Percentiles rank a stretch among this genome's conserved stretches.
Conservation (phyloP, 2,329 filamentous ascomycete genomes). For the Thyridium curvatum region DNA sequence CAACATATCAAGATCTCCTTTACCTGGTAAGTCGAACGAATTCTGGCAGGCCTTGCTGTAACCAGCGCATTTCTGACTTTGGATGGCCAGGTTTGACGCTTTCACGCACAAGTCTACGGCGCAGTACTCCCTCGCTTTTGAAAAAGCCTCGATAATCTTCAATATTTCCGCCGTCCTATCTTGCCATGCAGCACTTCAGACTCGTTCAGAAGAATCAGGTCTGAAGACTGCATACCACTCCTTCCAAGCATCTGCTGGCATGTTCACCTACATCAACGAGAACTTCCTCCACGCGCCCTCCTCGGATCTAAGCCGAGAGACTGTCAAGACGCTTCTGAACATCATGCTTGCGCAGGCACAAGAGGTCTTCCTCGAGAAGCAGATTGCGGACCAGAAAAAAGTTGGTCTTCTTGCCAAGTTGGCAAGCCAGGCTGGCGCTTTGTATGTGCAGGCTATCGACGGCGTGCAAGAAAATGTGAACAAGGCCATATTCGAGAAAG, state of each 20-base stretch:
- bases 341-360: slow-evolving; percentile 94
- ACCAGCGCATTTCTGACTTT: slow-evolving; percentile 9
- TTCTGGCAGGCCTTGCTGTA: neutral
- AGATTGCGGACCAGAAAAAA: slow-evolving; percentile 89
- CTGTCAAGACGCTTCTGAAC: slow-evolving; percentile 87
- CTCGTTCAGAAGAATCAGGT: slow-evolving; percentile 83
- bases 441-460: slow-evolving; percentile 84
- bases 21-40: slow-evolving; percentile 64
- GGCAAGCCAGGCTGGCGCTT: slow-evolving; percentile 79
- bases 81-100: slow-evolving; percentile 80
- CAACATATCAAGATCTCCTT: slow-evolving; percentile 99
- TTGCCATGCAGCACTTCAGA: slow-evolving; percentile 90
- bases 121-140: slow-evolving; percentile 93
- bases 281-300: slow-evolving; percentile 97
- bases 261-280: slow-evolving; percentile 99
- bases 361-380: slow-evolving; percentile 96
- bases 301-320: slow-evolving; percentile 91
- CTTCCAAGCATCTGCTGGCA: slow-evolving; percentile 95
- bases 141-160: slow-evolving; percentile 99
- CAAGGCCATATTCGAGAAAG: slow-evolving; percentile 87
- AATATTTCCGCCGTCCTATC: slow-evolving; percentile 97
- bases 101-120: slow-evolving; percentile 97
- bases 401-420: slow-evolving; percentile 86
- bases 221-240: slow-evolving; percentile 97
- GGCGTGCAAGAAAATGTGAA: slow-evolving; percentile 89